phyloP scores from a whole-genome alignment of 108 stramenopile species.

The Mediolabrus comicus region DNA sequence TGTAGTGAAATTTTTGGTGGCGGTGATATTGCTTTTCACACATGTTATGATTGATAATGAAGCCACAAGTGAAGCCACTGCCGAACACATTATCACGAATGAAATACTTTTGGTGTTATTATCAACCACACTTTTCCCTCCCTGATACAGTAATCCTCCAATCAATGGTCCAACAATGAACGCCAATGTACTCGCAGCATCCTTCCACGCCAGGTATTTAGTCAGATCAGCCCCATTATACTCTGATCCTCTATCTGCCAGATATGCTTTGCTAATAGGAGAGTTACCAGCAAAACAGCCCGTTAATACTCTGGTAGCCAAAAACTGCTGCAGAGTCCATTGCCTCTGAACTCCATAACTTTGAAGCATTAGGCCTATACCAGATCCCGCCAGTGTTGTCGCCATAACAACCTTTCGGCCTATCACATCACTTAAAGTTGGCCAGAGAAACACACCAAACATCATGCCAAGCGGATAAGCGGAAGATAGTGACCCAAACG shows the following conservation, averaged over 20 bases:
- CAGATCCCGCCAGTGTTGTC: conserved; percentile 53
- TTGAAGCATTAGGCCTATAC: conserved; percentile 63
- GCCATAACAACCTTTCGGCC: conserved; percentile 64
- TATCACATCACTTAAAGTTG: conserved; percentile 61
- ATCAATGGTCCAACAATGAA: conserved; percentile 73
- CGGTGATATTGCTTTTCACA: conserved; percentile 22
- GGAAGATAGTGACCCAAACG: conserved; percentile 70
- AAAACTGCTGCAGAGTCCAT: conserved; percentile 52
- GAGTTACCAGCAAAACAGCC: conserved; percentile 69
- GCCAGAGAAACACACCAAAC: conserved; percentile 75
- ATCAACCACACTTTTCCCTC: conserved; percentile 7
- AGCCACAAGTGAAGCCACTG: conserved; percentile 59
- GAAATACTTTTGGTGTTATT: conserved; percentile 47
- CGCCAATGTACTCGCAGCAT: conserved; percentile 73
- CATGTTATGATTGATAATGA: conserved; percentile 41
- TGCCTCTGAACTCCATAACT: conserved; percentile 44
- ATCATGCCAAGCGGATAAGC: conserved; percentile 84
- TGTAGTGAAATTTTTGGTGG: not conserved
- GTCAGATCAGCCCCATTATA: conserved; percentile 24
- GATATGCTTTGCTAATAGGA: conserved; percentile 78
- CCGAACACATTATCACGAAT: conserved; percentile 64
- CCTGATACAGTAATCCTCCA: conserved; percentile 62
- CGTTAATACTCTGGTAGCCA: conserved; percentile 62
- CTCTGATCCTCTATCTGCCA: conserved; percentile 68
- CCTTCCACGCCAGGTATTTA: conserved; percentile 66